phyloP scores from a whole-genome alignment of 2,329 filamentous ascomycete genomes.

The Elsinoe arachidis region DNA sequence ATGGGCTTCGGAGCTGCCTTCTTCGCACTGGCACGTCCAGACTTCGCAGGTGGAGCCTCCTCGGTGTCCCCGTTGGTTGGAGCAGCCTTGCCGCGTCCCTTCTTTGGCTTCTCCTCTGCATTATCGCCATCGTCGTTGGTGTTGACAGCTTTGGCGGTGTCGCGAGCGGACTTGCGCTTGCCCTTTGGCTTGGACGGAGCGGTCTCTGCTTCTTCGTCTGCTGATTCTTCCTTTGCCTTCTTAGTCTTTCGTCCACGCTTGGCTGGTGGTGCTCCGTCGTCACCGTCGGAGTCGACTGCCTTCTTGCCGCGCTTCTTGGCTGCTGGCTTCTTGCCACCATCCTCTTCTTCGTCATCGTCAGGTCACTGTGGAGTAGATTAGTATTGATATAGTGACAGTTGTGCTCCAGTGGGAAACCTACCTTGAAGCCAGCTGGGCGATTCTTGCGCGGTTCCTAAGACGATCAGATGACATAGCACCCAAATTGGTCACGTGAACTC shows the following conservation, averaged over 20 bases:
- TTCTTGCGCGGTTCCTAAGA: constrained; percentile 66
- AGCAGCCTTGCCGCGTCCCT: not conserved
- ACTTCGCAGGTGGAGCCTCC: constrained; percentile 12
- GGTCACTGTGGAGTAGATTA: constrained; percentile 17
- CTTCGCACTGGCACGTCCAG: not conserved
- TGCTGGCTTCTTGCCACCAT: constrained; percentile 22
- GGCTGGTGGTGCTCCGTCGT: constrained; percentile 24
- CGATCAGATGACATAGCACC: constrained; percentile 18
- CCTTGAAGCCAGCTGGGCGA: constrained; percentile 39
- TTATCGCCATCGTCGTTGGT: not conserved
- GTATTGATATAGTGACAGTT: constrained; percentile 12
- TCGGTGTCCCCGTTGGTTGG: not conserved
- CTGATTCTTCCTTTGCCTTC: constrained; percentile 22
- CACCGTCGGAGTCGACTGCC: constrained; percentile 30
- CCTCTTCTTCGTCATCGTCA: constrained; percentile 18
- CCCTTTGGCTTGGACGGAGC: constrained; percentile 21
- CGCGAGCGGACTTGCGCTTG: constrained; percentile 22
- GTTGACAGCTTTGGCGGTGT: not conserved
- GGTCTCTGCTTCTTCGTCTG: constrained; percentile 19
- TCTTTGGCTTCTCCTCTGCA: constrained; percentile 11
- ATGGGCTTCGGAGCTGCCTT: constrained; percentile 11
- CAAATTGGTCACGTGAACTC: constrained; percentile 33
- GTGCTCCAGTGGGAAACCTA: not conserved
- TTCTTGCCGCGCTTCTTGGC: constrained; percentile 35
- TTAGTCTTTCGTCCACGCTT: constrained; percentile 21